phyloP scores from a whole-genome alignment of 306 rosid genomes.

The Heteromeles arbutifolia region DNA sequence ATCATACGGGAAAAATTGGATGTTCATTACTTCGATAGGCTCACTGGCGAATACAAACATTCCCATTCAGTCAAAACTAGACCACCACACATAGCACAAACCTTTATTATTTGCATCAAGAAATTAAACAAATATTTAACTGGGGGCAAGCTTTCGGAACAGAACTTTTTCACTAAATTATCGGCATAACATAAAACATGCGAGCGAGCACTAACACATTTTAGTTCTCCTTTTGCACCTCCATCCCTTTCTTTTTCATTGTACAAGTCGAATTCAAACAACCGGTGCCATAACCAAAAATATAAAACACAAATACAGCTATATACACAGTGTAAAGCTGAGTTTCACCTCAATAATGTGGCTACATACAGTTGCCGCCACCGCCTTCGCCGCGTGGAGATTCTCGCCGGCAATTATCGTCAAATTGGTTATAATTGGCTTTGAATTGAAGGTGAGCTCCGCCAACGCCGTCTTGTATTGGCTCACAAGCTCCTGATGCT shows the following conservation, averaged over 20 bases:
- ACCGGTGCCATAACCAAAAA: conserved; percentile 26
- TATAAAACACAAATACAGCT: conserved; percentile 33
- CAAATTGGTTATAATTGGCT: conserved; percentile 81
- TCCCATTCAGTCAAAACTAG: background rate
- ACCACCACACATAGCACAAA: conserved; percentile 8
- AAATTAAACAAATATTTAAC: background rate
- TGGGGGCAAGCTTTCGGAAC: background rate
- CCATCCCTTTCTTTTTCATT: conserved; percentile 2
- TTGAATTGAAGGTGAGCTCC: conserved; percentile 86
- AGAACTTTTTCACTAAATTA: conserved; percentile 6
- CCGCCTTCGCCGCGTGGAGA: conserved; percentile 52
- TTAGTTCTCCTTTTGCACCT: conserved; percentile 6
- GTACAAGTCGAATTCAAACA: conserved; percentile 42
- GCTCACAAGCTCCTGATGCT: conserved; percentile 56
- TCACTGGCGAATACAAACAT: conserved; percentile 7
- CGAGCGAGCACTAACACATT: conserved; percentile 2
- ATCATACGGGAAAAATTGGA: background rate
- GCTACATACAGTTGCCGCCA: conserved; percentile 57
- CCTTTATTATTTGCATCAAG: background rate
- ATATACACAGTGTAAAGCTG: conserved; percentile 39
- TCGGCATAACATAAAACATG: conserved; percentile 2
- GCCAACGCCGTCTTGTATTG: conserved; percentile 74
- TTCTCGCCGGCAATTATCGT: conserved; percentile 88
- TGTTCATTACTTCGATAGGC: conserved; percentile 1
- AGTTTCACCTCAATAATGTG: conserved; percentile 93